A percentile compares a stretch with the other conserved stretches of the same genome.
Evolutionary conservation across 495 filamentous ascomycete genomes (phyloP).

Genomic region (Rusavskia elegans): DNA sequence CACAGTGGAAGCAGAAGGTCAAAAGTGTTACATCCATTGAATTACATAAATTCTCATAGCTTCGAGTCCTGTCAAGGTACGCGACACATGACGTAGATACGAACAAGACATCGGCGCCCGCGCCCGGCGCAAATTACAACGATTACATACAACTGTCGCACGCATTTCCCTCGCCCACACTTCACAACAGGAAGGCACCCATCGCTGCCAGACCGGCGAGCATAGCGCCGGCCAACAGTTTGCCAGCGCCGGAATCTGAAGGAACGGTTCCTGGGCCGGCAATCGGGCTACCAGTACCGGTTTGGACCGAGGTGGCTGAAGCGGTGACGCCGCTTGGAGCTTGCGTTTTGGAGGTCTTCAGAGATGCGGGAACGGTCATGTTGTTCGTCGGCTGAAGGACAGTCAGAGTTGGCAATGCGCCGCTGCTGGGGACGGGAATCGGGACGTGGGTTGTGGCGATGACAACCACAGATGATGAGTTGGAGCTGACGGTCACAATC

Average conservation of each 20-base stretch:
- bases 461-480: slow-evolving; percentile 7
- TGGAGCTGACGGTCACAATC: background rate
- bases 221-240: background rate
- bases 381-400: background rate
- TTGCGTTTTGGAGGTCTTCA: background rate
- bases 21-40: too few species aligned
- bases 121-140: too few species aligned
- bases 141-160: too few species aligned
- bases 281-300: background rate
- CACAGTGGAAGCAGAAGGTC: too few species aligned
- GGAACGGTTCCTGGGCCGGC: background rate
- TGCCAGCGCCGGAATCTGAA: background rate
- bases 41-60: too few species aligned
- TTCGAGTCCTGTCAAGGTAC: too few species aligned
- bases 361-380: background rate
- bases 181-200: slow-evolving; percentile 54
- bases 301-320: background rate
- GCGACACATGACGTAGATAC: too few species aligned
- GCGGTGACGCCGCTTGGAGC: background rate
- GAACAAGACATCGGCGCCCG: too few species aligned
- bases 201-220: slow-evolving; percentile 30
- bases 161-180: background rate
- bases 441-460: slow-evolving; percentile 17
- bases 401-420: background rate
- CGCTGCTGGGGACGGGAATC: background rate